Evolutionary conservation across 2,329 filamentous ascomycete species (phyloP).

Genomic region (Rutstroemia sp.): DNA sequence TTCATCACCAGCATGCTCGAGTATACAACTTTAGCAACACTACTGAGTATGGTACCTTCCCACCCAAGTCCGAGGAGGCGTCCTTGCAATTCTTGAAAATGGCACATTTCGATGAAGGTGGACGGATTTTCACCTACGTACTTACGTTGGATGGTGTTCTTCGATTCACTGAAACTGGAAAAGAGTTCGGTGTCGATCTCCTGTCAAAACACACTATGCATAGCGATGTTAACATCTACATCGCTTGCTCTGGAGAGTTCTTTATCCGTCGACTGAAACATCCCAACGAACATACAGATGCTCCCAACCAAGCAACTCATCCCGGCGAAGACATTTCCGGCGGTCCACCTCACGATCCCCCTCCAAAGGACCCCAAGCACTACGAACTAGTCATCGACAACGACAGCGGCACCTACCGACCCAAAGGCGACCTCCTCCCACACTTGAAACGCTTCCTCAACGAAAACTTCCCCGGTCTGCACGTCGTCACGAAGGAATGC

Average conservation of each 20-base stretch:
- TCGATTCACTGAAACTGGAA: slow-evolving; percentile 91
- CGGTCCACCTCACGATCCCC: slow-evolving; percentile 38
- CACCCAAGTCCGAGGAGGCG: slow-evolving; percentile 60
- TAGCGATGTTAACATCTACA: slow-evolving; percentile 82
- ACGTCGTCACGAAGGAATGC: slow-evolving; percentile 68
- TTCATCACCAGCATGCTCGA: slow-evolving; percentile 83
- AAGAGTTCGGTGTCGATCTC: slow-evolving; percentile 90
- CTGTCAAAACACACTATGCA: slow-evolving; percentile 97
- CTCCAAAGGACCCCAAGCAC: slow-evolving; percentile 41
- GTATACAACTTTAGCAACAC: slow-evolving; percentile 81
- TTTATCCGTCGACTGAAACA: slow-evolving; percentile 68
- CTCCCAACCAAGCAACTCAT: slow-evolving; percentile 42
- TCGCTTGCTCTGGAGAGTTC: slow-evolving; percentile 90
- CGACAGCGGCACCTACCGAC: slow-evolving; percentile 87
- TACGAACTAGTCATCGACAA: slow-evolving; percentile 95
- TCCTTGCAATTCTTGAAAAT: slow-evolving; percentile 77
- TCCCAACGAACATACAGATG: slow-evolving; percentile 37
- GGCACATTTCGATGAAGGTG: slow-evolving; percentile 78
- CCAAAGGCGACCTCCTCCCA: slow-evolving; percentile 69
- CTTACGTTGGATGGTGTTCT: slow-evolving; percentile 80
- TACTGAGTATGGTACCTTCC: slow-evolving; percentile 65
- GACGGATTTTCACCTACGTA: slow-evolving; percentile 85
- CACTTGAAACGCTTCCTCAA: slow-evolving; percentile 63
- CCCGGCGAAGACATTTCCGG: slow-evolving; percentile 40
- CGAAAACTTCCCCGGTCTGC: slow-evolving; percentile 68